Evolutionary conservation across 148 eudicot genomes (phyloP).

Genomic region (Rhododendron mucronatum): DNA sequence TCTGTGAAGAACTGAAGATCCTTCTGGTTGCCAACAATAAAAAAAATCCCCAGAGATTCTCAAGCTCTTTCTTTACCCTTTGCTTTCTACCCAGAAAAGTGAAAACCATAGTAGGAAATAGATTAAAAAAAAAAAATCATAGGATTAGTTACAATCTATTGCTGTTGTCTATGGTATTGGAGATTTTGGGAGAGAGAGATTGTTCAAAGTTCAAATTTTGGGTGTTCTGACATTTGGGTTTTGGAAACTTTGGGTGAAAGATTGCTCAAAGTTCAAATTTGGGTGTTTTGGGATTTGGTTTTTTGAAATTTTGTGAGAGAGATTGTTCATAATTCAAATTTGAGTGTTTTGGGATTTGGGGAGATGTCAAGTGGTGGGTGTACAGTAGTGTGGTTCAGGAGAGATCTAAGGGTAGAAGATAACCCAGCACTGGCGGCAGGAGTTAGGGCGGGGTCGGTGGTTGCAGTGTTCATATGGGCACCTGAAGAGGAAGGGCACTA

Average conservation of each 20-base stretch:
- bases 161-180: not conserved
- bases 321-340: not conserved
- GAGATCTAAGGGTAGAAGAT: constrained; percentile 94
- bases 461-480: constrained; percentile 82
- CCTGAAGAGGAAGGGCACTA: constrained; percentile 97
- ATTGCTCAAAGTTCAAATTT: not conserved
- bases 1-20: not conserved
- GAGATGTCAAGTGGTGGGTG: constrained; percentile 55
- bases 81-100: not conserved
- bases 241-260: not conserved
- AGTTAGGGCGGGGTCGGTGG: constrained; percentile 73
- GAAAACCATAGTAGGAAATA: not conserved
- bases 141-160: not conserved
- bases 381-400: constrained; percentile 98
- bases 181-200: not conserved
- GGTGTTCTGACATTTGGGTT: not conserved
- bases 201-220: not conserved
- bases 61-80: not conserved
- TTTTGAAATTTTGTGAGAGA: not conserved
- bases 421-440: constrained; percentile 92
- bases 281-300: not conserved
- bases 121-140: not conserved
- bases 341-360: not conserved
- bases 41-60: not conserved
- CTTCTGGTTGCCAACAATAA: not conserved